These are phyloP conservation scores for Leucaena leucocephala DNA, from an alignment of 306 rosid genomes.

Conservation along the genomic window DNA sequence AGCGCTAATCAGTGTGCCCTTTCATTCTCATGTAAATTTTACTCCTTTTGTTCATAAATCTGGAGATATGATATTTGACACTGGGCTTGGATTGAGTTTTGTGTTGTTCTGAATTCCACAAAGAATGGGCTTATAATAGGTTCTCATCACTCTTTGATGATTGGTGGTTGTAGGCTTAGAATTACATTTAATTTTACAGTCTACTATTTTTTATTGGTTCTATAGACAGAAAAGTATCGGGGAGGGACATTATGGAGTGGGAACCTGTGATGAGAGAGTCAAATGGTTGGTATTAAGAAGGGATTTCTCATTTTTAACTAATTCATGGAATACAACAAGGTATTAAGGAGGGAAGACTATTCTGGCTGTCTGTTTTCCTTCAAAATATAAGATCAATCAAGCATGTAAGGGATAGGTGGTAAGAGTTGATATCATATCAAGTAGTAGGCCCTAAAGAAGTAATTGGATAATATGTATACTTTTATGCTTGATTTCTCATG, in stretches of 20 bases:
- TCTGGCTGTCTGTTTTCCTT: background rate
- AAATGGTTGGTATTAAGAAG: background rate
- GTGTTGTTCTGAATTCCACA: too few species aligned
- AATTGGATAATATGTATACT: background rate
- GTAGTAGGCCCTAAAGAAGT: background rate
- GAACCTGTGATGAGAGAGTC: background rate
- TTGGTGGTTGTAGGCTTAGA: background rate
- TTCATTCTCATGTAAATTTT: background rate
- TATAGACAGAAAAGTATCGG: background rate
- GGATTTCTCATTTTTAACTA: background rate
- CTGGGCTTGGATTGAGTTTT: background rate
- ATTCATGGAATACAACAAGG: background rate
- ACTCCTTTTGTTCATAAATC: background rate
- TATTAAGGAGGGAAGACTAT: background rate
- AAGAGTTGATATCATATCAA: background rate
- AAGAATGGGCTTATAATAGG: background rate
- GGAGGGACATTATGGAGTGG: background rate
- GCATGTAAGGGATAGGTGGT: background rate
- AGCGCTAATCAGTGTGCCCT: background rate
- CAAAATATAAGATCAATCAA: background rate
- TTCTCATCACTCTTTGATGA: background rate
- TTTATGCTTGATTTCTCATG: constrained; percentile 2
- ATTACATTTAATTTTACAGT: background rate
- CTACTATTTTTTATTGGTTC: background rate
- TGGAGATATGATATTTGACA: background rate